Evolutionary conservation across 225 moss, liverwort and hornwort species (phyloP).

Genomic region (Antitrichia curtipendula): DNA sequence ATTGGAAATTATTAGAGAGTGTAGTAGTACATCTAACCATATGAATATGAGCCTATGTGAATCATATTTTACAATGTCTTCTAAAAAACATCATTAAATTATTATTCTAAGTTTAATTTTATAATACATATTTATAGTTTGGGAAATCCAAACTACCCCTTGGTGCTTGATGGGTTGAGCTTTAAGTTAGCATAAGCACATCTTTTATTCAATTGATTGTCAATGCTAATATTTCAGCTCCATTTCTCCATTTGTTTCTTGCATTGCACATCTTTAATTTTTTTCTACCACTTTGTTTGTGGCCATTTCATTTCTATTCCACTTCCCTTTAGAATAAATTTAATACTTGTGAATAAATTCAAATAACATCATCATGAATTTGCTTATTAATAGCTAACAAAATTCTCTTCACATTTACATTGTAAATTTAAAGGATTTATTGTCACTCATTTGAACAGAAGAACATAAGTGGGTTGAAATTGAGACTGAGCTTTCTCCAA

Average conservation of each 20-base stretch:
- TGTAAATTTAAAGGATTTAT: background rate
- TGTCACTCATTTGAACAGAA: constrained; percentile 15
- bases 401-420: background rate
- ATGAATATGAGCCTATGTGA: background rate
- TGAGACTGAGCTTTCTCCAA: constrained; percentile 24
- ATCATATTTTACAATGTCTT: background rate
- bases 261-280: background rate
- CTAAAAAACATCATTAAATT: background rate
- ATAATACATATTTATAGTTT: background rate
- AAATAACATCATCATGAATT: background rate
- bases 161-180: background rate
- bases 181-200: background rate
- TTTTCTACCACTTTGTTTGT: no score
- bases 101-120: background rate
- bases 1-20: background rate
- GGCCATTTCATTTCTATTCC: background rate
- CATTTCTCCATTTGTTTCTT: background rate
- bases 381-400: background rate
- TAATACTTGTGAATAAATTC: background rate
- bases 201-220: background rate
- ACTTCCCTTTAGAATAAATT: background rate
- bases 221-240: background rate
- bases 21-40: background rate
- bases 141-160: background rate
- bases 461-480: constrained; percentile 29